Base-by-base conservation (phyloP, 176 grass and related monocot genomes). In the Lolium multiflorum region DNA sequence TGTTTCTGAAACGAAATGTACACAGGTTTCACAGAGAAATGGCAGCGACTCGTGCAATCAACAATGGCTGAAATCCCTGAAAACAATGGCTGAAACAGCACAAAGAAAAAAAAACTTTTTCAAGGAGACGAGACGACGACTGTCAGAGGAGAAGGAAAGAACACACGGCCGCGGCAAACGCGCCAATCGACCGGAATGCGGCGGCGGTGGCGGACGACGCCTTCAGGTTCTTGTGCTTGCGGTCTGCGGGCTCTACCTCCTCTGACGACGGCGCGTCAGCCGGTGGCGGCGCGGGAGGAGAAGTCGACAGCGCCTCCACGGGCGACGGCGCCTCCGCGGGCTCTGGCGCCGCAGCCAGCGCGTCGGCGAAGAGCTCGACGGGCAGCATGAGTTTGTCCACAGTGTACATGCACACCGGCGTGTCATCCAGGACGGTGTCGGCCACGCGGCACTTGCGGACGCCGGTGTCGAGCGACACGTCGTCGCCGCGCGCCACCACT, bases 321-420 rank as follows among this genome's bases (percentile, higher is more conserved):
- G 80, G 84, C 0, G 90, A 7, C 0, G 93, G 83, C 15, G 66
- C 78, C 41, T 41, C 24, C 9, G 86, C 70, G 9, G 88, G 81
- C 17, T 84, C 41, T 47, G 83, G 31, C 10, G 91, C 79, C 1
- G 83, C 74, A 1, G 84, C 83, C 0, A 84, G 84, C 15, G 82
- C 84, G 4, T 54, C 90, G 14, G 82, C 90, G 67, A 91, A 97
- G 79, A 98, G 94, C 61, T 98, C 96, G 3, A 66, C 24, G 1
- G 96, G 96, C 51, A 94, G 75, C 4, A 98, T 74, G 56, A 98
- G 81, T 70, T 15, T 94, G n/a, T 96, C 92, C 46, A 96, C 86
- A 0, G 90, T 91, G 82, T 96, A 82, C 83, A 98, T 55, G 73
- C 68, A 90, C 22, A 96, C 90, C 0, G 96, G 96, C 55, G 89